phyloP scores from a whole-genome alignment of 305 asterid species.

The Solanum hybrid region DNA sequence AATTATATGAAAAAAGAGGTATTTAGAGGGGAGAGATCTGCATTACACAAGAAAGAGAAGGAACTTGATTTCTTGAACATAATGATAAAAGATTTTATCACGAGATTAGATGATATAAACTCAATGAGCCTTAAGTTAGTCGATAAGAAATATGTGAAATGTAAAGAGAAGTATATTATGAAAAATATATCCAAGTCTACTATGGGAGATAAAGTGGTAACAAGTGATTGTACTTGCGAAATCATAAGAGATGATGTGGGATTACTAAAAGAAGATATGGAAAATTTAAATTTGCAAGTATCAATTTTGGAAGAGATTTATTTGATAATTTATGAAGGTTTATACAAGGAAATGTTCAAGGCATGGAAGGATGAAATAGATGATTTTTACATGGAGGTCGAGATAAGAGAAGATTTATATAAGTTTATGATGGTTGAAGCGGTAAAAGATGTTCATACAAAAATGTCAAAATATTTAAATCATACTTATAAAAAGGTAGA shows the following conservation, averaged over 20 bases:
- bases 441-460: conserved; percentile 15
- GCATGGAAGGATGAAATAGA: conserved; percentile 27
- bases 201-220: background rate
- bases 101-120: conserved; percentile 29
- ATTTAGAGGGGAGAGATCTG: conserved; percentile 8
- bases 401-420: conserved; percentile 29
- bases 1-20: conserved; percentile 12
- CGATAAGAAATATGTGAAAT: conserved; percentile 1
- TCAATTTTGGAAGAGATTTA: conserved; percentile 37
- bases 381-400: conserved; percentile 18
- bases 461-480: conserved; percentile 12
- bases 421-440: conserved; percentile 23
- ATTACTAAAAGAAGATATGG: conserved; percentile 25
- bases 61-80: conserved; percentile 21
- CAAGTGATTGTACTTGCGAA: background rate
- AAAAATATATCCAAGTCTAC: conserved; percentile 2
- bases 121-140: conserved; percentile 12
- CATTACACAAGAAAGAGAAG: conserved; percentile 15
- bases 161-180: background rate
- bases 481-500: conserved; percentile 12
- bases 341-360: conserved; percentile 24
- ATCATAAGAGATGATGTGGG: conserved; percentile 16
- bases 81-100: conserved; percentile 25
- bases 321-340: conserved; percentile 24
- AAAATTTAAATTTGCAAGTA: conserved; percentile 23